Base-by-base conservation (phyloP, 768 basidiomycete genomes). In the Lactarius sanguifluus region DNA sequence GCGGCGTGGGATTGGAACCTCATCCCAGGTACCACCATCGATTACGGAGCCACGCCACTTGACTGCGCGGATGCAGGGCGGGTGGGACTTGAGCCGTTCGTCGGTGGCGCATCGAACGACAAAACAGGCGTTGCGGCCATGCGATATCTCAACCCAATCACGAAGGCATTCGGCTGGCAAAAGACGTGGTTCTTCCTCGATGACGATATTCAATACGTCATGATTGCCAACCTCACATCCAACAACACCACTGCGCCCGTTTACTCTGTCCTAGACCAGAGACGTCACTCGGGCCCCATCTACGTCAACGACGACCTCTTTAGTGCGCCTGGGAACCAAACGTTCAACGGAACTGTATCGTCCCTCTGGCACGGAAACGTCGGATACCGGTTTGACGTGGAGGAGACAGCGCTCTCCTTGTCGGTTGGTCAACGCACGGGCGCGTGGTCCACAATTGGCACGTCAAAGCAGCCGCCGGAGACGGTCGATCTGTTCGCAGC, bases 1-100 rank as follows among this genome's bases (percentile, higher is more conserved):
- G 89, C 84, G 3, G 79, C 85, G 2, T 89, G 88, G 89, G 87
- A 91, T 74, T 91, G 90, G 90, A 85, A 89, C 69, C 80, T 89
- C 8, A 85, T 91, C 55, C 89, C 90, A 8, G 89, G 90, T 0
- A 90, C 79, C 40, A 91, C 90, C 2, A 80, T 82, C 43, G 86
- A 90, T 72, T 88, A 89, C 71, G 78, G 75, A 9, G 83, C 77
- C 4, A 90, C 88, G 0, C 73, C 78, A 0, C 77, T 91, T 20
- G 72, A 72, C 45, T 89, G 88, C 70, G 74, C 69, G 30, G 74
- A 75, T 15, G 80, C 83, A 1, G 69, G 74, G 25, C 76, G 76
- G 62, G 77, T 71, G 2, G 88, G 87, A 0, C 70, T 82, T 5
- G 81, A 87, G 64, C 68, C 74, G 7, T 89, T 88, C 71, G 89